Conservation (phyloP, 768 basidiomycete species). For the Russula brevipes region DNA sequence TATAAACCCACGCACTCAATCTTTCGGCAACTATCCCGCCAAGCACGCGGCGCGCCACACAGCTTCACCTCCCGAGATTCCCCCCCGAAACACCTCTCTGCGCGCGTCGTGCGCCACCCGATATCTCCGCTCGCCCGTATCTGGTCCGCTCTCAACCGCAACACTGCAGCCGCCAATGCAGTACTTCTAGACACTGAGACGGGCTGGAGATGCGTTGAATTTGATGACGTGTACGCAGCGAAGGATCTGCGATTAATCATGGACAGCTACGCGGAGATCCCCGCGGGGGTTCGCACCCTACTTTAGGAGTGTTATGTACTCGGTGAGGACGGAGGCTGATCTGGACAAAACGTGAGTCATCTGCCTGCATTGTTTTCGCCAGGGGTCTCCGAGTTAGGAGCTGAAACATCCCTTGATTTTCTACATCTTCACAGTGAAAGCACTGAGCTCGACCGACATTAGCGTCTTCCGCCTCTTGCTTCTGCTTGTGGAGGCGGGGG, state of each 20-base stretch:
- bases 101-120: slow-evolving; percentile 23
- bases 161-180: slow-evolving; percentile 17
- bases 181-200: slow-evolving; percentile 12
- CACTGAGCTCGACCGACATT: slow-evolving; percentile 1
- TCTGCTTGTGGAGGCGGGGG: slow-evolving; percentile 1
- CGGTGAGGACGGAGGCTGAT: slow-evolving; percentile 10
- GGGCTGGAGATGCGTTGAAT: slow-evolving; percentile 3
- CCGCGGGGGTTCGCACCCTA: slow-evolving; percentile 16
- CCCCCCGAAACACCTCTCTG: slow-evolving; percentile 15
- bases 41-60: slow-evolving; percentile 9
- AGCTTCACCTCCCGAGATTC: background rate
- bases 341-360: slow-evolving; percentile 21
- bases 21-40: slow-evolving; percentile 13
- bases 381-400: no score
- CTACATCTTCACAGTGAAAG: slow-evolving; percentile 11
- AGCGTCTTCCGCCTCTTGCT: slow-evolving; percentile 17
- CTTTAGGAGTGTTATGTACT: slow-evolving; percentile 18
- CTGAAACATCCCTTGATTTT: background rate
- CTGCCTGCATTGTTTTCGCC: no score
- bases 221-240: slow-evolving; percentile 13
- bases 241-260: slow-evolving; percentile 11
- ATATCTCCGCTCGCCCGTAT: slow-evolving; percentile 24
- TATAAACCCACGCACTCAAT: slow-evolving; percentile 19
- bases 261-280: slow-evolving; percentile 18
- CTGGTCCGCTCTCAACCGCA: slow-evolving; percentile 17